Conservation (phyloP, 768 basidiomycete species). For the Chalciporus piperatus region DNA sequence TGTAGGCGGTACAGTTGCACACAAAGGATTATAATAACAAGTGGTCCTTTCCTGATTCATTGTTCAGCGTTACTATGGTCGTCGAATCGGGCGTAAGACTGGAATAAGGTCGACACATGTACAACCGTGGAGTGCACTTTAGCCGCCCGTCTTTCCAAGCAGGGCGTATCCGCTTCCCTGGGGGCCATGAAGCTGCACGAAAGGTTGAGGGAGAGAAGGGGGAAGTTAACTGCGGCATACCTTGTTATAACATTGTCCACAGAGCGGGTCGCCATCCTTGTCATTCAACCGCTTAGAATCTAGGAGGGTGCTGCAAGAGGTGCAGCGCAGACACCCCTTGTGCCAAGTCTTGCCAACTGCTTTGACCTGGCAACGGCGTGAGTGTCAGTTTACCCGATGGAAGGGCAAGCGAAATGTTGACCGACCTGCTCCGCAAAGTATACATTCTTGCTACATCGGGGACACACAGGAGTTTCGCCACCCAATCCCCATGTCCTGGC, state of each 20-base stretch:
- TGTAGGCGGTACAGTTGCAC: constrained; percentile 19
- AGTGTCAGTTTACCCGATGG: no score
- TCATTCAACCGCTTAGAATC: constrained; percentile 74
- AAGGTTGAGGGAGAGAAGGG: not conserved
- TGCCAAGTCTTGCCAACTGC: constrained; percentile 81
- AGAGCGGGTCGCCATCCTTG: constrained; percentile 70
- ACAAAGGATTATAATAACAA: constrained; percentile 19
- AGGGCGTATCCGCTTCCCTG: constrained; percentile 76
- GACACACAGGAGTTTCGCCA: constrained; percentile 59
- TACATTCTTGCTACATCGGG: constrained; percentile 69
- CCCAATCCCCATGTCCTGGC: constrained; percentile 49
- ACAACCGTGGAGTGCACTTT: not conserved
- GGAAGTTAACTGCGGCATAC: constrained; percentile 20
- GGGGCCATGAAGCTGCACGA: constrained; percentile 64
- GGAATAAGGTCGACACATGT: not conserved
- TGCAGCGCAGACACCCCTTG: constrained; percentile 73
- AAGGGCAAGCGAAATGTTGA: not conserved
- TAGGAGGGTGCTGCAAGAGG: constrained; percentile 63
- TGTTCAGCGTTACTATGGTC: constrained; percentile 5
- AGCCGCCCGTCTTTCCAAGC: constrained; percentile 50
- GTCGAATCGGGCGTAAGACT: not conserved
- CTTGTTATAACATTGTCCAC: constrained; percentile 74
- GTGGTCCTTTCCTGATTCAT: constrained; percentile 8
- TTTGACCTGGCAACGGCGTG: constrained; percentile 51
- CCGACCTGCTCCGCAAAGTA: constrained; percentile 83